Conservation (phyloP, 1,139 yeast species). For the Diutina sp. region DNA sequence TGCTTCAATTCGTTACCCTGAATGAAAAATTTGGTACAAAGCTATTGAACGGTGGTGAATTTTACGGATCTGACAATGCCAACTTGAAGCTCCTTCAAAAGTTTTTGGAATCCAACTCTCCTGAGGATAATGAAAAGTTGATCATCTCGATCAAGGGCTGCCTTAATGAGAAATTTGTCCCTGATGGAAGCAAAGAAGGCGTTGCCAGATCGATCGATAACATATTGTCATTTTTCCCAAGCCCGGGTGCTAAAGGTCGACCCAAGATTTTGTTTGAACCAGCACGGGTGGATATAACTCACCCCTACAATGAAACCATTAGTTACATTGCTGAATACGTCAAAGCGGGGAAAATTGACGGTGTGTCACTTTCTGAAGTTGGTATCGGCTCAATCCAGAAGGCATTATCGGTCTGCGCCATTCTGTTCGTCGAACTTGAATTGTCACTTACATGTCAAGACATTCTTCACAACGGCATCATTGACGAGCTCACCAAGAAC, state of each 20-base stretch:
- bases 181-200: conserved; percentile 37
- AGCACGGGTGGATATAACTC: conserved; percentile 49
- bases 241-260: conserved; percentile 16
- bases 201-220: conserved; percentile 39
- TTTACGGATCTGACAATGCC: conserved; percentile 47
- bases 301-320: conserved; percentile 37
- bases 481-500: conserved; percentile 31
- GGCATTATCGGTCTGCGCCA: conserved; percentile 36
- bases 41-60: conserved; percentile 65
- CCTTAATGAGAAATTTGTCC: conserved; percentile 20
- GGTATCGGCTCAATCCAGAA: conserved; percentile 42
- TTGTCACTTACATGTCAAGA: conserved; percentile 56
- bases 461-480: conserved; percentile 46
- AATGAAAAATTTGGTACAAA: conserved; percentile 27
- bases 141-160: conserved; percentile 63
- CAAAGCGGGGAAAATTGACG: conserved; percentile 45
- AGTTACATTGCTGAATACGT: conserved; percentile 38
- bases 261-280: conserved; percentile 46
- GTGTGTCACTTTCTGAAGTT: conserved; percentile 63
- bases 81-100: conserved; percentile 38
- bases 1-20: conserved; percentile 18
- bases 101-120: conserved; percentile 40
- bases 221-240: conserved; percentile 31
- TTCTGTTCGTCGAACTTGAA: conserved; percentile 66
- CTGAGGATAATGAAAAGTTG: conserved; percentile 5